Conservation (phyloP, 441 rosid genomes). For the Manihot esculenta region DNA sequence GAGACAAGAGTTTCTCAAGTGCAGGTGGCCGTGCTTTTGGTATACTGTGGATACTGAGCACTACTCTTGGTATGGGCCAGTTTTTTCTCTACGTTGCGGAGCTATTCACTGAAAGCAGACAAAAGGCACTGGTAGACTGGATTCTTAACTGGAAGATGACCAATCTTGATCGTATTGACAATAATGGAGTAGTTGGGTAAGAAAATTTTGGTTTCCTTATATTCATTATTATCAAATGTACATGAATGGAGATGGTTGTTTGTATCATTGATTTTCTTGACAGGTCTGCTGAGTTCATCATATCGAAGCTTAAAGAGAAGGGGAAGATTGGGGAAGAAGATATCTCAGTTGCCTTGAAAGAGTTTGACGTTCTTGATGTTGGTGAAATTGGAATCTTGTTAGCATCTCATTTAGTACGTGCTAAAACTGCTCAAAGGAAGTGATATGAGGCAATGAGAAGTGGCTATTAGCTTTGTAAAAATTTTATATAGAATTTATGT, state of each 20-base stretch:
- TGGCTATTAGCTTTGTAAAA: not conserved
- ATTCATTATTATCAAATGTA: not conserved
- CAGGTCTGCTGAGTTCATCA: conserved; percentile 51
- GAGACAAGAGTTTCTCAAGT: conserved; percentile 59
- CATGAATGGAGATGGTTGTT: too few species aligned
- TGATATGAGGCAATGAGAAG: conserved; percentile 1
- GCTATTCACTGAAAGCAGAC: conserved; percentile 51
- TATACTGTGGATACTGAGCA: conserved; percentile 51
- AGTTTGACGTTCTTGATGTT: conserved; percentile 54
- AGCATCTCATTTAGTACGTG: conserved; percentile 35
- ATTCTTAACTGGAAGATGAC: conserved; percentile 52
- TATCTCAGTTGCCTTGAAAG: conserved; percentile 36
- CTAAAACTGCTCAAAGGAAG: conserved; percentile 33
- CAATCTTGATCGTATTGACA: conserved; percentile 47
- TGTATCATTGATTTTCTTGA: not conserved
- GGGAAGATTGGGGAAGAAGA: conserved; percentile 63
- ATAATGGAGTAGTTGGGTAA: conserved; percentile 60
- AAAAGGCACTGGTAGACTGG: conserved; percentile 53
- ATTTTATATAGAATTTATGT: not conserved
- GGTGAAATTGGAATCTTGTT: conserved; percentile 54
- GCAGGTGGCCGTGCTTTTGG: conserved; percentile 53
- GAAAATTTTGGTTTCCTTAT: conserved; percentile 4
- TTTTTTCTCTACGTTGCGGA: conserved; percentile 57
- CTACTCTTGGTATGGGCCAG: conserved; percentile 58
- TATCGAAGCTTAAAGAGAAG: conserved; percentile 61